Conservation (phyloP, 148 eudicot genomes). For the Chenopodium suecicum region DNA sequence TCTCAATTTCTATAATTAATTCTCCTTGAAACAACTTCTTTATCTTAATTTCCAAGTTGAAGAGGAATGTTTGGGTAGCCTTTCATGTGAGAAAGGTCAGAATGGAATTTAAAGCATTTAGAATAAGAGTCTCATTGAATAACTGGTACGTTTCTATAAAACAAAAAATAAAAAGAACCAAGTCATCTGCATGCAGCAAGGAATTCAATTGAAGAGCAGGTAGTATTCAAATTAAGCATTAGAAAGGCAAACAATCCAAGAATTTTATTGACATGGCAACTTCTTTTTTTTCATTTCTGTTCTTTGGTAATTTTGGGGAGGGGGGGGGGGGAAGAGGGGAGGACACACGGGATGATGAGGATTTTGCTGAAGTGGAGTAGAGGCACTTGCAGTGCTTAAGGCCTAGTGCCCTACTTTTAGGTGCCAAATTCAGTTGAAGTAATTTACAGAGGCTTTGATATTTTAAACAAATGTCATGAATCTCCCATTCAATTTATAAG, state of each 20-base stretch:
- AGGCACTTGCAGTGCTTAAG: too few species aligned
- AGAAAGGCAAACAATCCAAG: background rate
- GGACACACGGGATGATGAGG: background rate
- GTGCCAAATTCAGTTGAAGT: too few species aligned
- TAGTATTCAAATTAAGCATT: background rate
- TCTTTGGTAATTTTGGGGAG: background rate
- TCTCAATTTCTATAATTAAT: background rate
- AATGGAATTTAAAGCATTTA: background rate
- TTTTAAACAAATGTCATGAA: too few species aligned
- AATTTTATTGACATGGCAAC: background rate
- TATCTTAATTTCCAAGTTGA: background rate
- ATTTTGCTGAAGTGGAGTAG: background rate
- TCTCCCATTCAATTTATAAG: too few species aligned
- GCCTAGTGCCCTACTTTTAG: too few species aligned
- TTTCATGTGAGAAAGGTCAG: background rate
- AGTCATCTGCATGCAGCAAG: background rate
- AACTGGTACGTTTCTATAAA: background rate
- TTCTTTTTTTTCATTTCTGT: too few species aligned
- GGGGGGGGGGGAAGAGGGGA: too few species aligned
- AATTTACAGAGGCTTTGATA: too few species aligned
- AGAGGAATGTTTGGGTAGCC: background rate
- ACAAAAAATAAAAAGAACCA: background rate
- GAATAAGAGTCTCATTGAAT: background rate
- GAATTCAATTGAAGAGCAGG: background rate
- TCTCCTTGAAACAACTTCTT: background rate